Evolutionary conservation across 1,284 basidiomycete genomes (phyloP).

Genomic region (Ceratobasidium sp.): DNA sequence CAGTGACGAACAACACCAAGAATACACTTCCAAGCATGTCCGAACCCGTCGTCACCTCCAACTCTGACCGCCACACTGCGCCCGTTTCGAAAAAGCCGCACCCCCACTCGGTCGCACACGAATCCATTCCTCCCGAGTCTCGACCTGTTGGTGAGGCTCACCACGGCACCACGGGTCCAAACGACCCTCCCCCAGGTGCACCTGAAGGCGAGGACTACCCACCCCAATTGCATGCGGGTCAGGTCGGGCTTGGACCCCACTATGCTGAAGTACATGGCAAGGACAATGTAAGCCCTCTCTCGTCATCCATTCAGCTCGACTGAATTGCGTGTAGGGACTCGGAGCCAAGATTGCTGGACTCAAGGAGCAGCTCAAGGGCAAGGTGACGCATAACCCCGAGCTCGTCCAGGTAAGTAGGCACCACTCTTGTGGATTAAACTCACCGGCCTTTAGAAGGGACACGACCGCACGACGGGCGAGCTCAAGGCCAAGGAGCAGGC

Average conservation of each 20-base stretch:
- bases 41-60: slow-evolving; percentile 9
- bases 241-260: slow-evolving; percentile 54
- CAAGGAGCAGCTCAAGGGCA: slow-evolving; percentile 41
- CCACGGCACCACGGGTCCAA: not conserved
- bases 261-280: slow-evolving; percentile 45
- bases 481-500: slow-evolving; percentile 38
- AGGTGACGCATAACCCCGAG: slow-evolving; percentile 40
- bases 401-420: slow-evolving; percentile 35
- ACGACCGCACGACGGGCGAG: slow-evolving; percentile 37
- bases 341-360: slow-evolving; percentile 40
- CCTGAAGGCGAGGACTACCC: slow-evolving; percentile 46
- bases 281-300: slow-evolving; percentile 32
- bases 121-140: slow-evolving; percentile 13
- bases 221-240: slow-evolving; percentile 52
- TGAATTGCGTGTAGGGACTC: slow-evolving; percentile 29
- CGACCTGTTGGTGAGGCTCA: slow-evolving; percentile 1
- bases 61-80: not conserved
- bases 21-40: slow-evolving; percentile 10
- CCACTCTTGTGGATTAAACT: not conserved
- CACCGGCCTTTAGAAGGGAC: slow-evolving; percentile 21
- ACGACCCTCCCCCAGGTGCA: slow-evolving; percentile 14
- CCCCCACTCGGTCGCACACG: slow-evolving; percentile 25
- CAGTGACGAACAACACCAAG: not conserved
- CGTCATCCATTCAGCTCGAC: not conserved
- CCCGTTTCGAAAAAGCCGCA: slow-evolving; percentile 7